A percentile compares a stretch with the other conserved stretches of the same genome.
phyloP scores from a whole-genome alignment of 768 basidiomycete species.

The Neoboletus subvelutipes region DNA sequence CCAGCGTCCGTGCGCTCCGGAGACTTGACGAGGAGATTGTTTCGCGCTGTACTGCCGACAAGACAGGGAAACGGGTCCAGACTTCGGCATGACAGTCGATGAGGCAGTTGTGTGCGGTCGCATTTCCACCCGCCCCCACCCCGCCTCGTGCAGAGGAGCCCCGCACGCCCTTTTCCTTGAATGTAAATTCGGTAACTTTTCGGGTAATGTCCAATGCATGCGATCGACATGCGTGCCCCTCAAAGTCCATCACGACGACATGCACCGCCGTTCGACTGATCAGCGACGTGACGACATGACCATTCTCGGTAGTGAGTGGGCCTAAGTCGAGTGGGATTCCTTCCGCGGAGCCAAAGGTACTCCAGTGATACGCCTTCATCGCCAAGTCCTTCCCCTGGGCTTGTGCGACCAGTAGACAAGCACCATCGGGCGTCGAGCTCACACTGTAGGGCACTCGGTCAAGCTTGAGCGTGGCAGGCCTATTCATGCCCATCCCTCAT shows the following conservation, averaged over 20 bases:
- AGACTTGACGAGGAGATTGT: constrained; percentile 38
- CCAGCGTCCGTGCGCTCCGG: constrained; percentile 36
- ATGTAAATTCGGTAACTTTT: constrained; percentile 55
- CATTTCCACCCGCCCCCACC: not conserved
- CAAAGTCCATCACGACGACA: constrained; percentile 40
- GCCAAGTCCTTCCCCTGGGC: constrained; percentile 7
- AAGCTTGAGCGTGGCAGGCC: constrained; percentile 47
- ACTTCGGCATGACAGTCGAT: constrained; percentile 56
- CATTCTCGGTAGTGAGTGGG: constrained; percentile 19
- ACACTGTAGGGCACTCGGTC: constrained; percentile 28
- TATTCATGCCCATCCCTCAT: constrained; percentile 14
- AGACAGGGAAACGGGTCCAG: constrained; percentile 61
- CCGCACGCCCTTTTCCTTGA: constrained; percentile 42
- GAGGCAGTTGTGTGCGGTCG: constrained; percentile 46
- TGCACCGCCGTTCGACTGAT: constrained; percentile 42
- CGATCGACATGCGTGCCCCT: constrained; percentile 37
- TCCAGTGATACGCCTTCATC: constrained; percentile 53
- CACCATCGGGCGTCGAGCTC: constrained; percentile 53
- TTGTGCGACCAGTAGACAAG: constrained; percentile 47
- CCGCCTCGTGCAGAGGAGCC: constrained; percentile 11
- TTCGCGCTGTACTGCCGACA: constrained; percentile 49
- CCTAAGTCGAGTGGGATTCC: constrained; percentile 43
- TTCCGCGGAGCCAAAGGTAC: constrained; percentile 50
- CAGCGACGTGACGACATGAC: constrained; percentile 44
- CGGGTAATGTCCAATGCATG: constrained; percentile 51